Evolutionary conservation across 306 rosid genomes (phyloP).

Genomic region (Trifolium repens): DNA sequence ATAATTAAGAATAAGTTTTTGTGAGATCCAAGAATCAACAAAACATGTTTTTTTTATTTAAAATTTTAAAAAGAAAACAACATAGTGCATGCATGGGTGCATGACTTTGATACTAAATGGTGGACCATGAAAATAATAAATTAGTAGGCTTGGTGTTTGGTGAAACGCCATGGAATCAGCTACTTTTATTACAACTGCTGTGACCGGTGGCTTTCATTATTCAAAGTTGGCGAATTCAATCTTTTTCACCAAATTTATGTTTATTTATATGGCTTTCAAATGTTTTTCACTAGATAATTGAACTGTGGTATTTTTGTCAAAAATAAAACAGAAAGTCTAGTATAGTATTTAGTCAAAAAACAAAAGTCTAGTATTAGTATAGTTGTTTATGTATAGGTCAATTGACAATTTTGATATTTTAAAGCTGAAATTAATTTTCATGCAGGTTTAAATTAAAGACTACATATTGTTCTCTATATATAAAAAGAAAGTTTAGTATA

Average conservation of each 20-base stretch:
- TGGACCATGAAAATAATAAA: background rate
- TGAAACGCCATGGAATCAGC: background rate
- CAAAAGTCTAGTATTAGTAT: too few species aligned
- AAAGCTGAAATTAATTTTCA: too few species aligned
- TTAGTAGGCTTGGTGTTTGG: background rate
- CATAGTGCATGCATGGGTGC: background rate
- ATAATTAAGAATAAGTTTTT: background rate
- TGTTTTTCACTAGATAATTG: background rate
- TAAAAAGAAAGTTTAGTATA: too few species aligned
- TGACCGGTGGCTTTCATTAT: background rate
- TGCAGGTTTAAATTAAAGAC: too few species aligned
- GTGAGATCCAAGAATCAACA: background rate
- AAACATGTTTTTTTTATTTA: background rate
- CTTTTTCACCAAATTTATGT: background rate
- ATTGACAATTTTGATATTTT: too few species aligned
- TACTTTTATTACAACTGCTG: background rate
- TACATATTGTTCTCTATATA: too few species aligned
- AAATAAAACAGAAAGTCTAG: too few species aligned
- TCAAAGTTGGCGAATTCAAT: background rate
- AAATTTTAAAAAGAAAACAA: background rate
- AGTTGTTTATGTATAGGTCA: too few species aligned
- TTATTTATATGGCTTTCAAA: background rate
- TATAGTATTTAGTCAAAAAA: too few species aligned
- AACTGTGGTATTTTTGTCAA: background rate
- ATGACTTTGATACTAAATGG: background rate